phyloP scores from a whole-genome alignment of 1,284 basidiomycete species.

The Bondarzewia mesenterica region DNA sequence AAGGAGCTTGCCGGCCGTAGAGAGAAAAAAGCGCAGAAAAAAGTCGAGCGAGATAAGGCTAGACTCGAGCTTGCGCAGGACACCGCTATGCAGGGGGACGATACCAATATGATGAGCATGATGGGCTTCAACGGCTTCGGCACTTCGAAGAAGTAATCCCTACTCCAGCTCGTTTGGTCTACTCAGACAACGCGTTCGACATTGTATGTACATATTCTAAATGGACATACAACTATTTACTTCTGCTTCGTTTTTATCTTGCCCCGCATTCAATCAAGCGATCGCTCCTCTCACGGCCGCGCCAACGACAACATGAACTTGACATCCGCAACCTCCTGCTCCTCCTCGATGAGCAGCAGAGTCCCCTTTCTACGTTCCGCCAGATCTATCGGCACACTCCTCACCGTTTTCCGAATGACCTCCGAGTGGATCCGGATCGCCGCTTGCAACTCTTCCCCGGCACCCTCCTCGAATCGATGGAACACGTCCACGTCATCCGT shows the following conservation, averaged over 20 bases:
- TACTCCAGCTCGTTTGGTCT: not conserved
- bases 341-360: constrained; percentile 69
- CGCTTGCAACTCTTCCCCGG: constrained; percentile 58
- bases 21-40: constrained; percentile 66
- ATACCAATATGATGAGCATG: constrained; percentile 68
- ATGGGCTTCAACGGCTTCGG: constrained; percentile 96
- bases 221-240: constrained; percentile 23
- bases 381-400: constrained; percentile 61
- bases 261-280: constrained; percentile 6
- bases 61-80: constrained; percentile 57
- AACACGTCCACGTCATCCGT: constrained; percentile 93
- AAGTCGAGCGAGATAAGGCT: constrained; percentile 62
- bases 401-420: constrained; percentile 71
- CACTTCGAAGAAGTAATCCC: constrained; percentile 60
- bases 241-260: constrained; percentile 13
- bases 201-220: constrained; percentile 9
- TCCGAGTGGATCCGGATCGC: constrained; percentile 70
- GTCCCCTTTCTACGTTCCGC: constrained; percentile 41
- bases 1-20: constrained; percentile 57
- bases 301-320: constrained; percentile 72
- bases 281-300: constrained; percentile 21
- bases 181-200: not conserved
- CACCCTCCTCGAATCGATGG: constrained; percentile 73
- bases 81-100: constrained; percentile 34
- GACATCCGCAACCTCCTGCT: constrained; percentile 80